Percentiles rank a stretch among this genome's conserved stretches.
phyloP scores from a whole-genome alignment of 345 rosid genomes.

The Psidium guajava region DNA sequence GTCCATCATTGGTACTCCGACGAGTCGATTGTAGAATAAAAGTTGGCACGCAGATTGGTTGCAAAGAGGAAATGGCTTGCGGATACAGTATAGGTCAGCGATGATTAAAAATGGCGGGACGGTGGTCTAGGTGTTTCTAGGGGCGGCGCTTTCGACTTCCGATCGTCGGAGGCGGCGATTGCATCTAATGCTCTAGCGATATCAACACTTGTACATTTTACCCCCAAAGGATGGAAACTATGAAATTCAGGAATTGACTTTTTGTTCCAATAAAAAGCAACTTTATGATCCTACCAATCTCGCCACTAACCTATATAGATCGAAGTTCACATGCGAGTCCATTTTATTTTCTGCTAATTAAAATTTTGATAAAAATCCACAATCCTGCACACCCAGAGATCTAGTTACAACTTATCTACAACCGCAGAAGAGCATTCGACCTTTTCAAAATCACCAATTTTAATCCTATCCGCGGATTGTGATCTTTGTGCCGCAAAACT shows the following conservation, averaged over 20 bases:
- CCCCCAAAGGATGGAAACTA: neutral
- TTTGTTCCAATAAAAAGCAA: neutral
- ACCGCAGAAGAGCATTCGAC: neutral
- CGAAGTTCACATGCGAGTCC: neutral
- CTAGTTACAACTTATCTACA: neutral
- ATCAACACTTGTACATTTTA: neutral
- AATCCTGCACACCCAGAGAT: neutral
- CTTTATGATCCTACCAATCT: neutral
- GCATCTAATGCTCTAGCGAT: neutral
- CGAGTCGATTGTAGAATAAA: neutral
- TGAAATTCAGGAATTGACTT: neutral
- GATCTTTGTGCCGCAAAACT: neutral
- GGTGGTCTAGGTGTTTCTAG: neutral
- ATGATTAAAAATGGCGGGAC: neutral
- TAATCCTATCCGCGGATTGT: neutral
- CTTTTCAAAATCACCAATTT: neutral
- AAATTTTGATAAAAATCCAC: neutral
- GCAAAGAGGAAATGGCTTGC: neutral
- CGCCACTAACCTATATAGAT: neutral
- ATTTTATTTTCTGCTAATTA: neutral
- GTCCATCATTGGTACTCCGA: neutral
- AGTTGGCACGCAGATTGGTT: neutral
- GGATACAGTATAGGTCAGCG: neutral
- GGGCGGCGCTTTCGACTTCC: neutral
- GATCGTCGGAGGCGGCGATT: neutral